Percentiles rank a stretch among this genome's conserved stretches.
These are phyloP conservation scores for Macrotyloma uniflorum DNA, from an alignment of 306 rosid genomes.

Conservation along the genomic window DNA sequence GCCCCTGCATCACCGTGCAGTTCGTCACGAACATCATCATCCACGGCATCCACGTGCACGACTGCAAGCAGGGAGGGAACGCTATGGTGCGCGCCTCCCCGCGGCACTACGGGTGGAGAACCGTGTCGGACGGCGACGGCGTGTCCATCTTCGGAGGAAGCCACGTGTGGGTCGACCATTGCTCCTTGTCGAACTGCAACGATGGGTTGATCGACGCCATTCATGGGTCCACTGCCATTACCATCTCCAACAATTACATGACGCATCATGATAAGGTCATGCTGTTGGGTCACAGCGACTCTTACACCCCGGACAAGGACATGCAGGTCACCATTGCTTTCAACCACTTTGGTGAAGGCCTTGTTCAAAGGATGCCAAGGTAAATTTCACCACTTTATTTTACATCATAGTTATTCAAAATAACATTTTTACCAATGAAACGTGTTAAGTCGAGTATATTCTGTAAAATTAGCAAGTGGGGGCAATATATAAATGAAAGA, in stretches of 20 bases:
- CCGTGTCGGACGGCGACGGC: slow-evolving; percentile 92
- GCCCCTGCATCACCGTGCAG: slow-evolving; percentile 93
- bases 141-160: slow-evolving; percentile 92
- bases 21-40: slow-evolving; percentile 83
- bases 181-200: slow-evolving; percentile 73
- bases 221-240: slow-evolving; percentile 80
- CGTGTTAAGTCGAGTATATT: no score
- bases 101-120: slow-evolving; percentile 83
- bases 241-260: slow-evolving; percentile 90
- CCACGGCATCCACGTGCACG: slow-evolving; percentile 83
- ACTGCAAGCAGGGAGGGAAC: slow-evolving; percentile 91
- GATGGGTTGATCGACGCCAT: slow-evolving; percentile 93
- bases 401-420: no score
- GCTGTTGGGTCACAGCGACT: slow-evolving; percentile 89
- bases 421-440: no score
- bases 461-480: no score
- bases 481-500: no score
- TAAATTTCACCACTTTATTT: slow-evolving; percentile 13
- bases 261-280: slow-evolving; percentile 97
- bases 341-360: slow-evolving; percentile 97
- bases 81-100: slow-evolving; percentile 88
- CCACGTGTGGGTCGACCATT: slow-evolving; percentile 92
- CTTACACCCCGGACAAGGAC: slow-evolving; percentile 76
- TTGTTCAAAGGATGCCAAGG: slow-evolving; percentile 98
- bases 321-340: slow-evolving; percentile 98